Base-by-base conservation (phyloP, 305 asterid species). In the Petunia hybrid region DNA sequence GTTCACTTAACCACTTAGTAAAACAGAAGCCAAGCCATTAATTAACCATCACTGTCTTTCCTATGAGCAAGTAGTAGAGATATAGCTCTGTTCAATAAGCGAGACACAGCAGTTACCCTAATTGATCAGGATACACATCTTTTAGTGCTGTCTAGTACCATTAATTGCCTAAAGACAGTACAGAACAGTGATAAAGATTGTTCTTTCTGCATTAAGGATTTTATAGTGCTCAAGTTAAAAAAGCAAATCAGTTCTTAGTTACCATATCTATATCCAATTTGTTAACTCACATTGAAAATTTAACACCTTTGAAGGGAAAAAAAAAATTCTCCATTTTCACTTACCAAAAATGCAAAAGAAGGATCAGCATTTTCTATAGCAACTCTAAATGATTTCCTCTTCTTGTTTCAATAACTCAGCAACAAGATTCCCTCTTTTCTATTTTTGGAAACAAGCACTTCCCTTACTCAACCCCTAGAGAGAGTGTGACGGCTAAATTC, bases 1-100 rank as follows among this genome's bases (percentile, higher is more conserved):
- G 9, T 9, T 62, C 35, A 73, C 78, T 9, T 35, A 73, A 73
- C 62, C 62, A 48, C 12, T 48, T 73, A 35, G 45, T 45, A 73
- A 48, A 48, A 73, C 2, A 48, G 78, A 73, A 51, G 8, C 78
- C 62, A 35, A 73, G 22, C 62, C 35, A 51, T 51, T 73, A 4
- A 4, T 3, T 2, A 70, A 5, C 31, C 35, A 12, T 71, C 62
- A 6, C 45, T 35, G 7, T 71, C 31, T 1, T 35, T 12, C 45
- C 62, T 35, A 12, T 48, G 31, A 14, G 4, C 14, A 51, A 51
- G 57, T 51, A 51, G 4, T 51, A 51, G 5, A 0, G 57, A 12
- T 10, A 14, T 51, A 51, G 4, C n/a, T 51, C 1, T 2, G 14
- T 51, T 51, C 0, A 8, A 51, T 70, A 46, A 70, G 42, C 6